Base-by-base conservation (phyloP, 768 basidiomycete genomes). In the Asterophora parasitica region DNA sequence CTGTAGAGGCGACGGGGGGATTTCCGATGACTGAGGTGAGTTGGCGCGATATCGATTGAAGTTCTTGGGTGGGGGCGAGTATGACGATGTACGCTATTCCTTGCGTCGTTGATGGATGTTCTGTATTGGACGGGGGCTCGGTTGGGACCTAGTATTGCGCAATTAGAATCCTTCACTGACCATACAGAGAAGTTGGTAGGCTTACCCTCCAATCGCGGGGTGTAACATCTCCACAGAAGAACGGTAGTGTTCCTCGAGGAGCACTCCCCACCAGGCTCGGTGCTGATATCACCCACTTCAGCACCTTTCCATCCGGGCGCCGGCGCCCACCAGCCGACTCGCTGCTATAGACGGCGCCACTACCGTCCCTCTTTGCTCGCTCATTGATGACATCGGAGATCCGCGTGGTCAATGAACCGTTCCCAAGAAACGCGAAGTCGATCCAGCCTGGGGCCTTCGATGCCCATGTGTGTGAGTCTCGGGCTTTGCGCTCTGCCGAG, bases 141-240 rank as follows among this genome's bases (percentile, higher is more conserved):
- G 63, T 58, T 4, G 79, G 79, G 1, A 83, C 82, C 79, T 82
- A 12, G 5, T 51, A 4, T 27, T 8, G 17, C 4, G 9, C 5
- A 20, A 12, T 20, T 9, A 35, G 8, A 5, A 31, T 13, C 2
- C 17, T 13, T 43, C 7, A 28, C n/a, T n/a, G n/a, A 30, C 4
- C n/a, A 6, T 30, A 12, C 30, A 12, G 8, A 8, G 8, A 31
- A 2, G 9, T 31, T 2, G 8, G 9, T 31, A 31, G n/a, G 65
- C 77, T 13, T 55, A 83, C 87, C 62, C 86, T 69, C 62, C 73
- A 71, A 2, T 63, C 53, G 41, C 85, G 66, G 2, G 82, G 77
- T 3, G 84, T 86, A 2, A 85, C 65, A 57, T 88, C 86, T 10
- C 83, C 83, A 55, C 87, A 88, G 62, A 83, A 88, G 58, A 88